Percentiles rank a stretch among this genome's conserved stretches.
Conservation (phyloP, 192 early-diverging fungal genomes). For the Coemansia sp. region DNA sequence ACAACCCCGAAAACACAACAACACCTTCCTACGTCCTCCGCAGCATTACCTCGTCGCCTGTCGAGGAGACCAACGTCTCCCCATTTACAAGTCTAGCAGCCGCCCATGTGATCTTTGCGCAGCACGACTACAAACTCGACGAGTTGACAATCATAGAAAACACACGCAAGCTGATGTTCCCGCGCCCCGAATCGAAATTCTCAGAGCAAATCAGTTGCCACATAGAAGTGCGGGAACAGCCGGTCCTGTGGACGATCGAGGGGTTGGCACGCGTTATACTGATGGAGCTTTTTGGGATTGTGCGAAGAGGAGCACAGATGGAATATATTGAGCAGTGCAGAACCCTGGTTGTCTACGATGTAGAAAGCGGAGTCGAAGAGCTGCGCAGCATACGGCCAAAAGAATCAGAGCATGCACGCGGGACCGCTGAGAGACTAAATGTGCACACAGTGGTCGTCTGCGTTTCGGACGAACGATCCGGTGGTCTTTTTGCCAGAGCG, state of each 20-base stretch:
- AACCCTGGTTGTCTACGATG: conserved; percentile 22
- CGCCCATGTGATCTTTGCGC: conserved; percentile 6
- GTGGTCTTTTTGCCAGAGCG: conserved; percentile 23
- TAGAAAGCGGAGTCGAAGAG: neutral
- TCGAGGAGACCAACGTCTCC: conserved; percentile 7
- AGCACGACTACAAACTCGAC: neutral
- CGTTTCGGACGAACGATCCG: conserved; percentile 13
- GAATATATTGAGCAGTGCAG: conserved; percentile 8
- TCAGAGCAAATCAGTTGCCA: conserved; percentile 7
- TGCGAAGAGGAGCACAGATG: conserved; percentile 10
- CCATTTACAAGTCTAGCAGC: conserved; percentile 18
- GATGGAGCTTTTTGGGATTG: conserved; percentile 19
- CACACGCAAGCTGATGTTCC: conserved; percentile 3
- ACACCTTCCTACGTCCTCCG: conserved; percentile 12
- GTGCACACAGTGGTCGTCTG: conserved; percentile 23
- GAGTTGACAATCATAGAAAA: neutral
- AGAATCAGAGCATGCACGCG: neutral
- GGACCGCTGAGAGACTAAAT: conserved; percentile 1
- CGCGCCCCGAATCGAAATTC: neutral
- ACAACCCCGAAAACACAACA: neutral
- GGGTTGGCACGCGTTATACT: conserved; percentile 16
- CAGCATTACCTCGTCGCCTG: conserved; percentile 8
- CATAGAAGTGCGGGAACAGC: neutral
- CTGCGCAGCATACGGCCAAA: neutral
- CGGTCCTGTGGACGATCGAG: neutral